A percentile compares a stretch with the other conserved stretches of the same genome.
Conservation (phyloP, 805 yeast species). For the Metschnikowia dekortorum region DNA sequence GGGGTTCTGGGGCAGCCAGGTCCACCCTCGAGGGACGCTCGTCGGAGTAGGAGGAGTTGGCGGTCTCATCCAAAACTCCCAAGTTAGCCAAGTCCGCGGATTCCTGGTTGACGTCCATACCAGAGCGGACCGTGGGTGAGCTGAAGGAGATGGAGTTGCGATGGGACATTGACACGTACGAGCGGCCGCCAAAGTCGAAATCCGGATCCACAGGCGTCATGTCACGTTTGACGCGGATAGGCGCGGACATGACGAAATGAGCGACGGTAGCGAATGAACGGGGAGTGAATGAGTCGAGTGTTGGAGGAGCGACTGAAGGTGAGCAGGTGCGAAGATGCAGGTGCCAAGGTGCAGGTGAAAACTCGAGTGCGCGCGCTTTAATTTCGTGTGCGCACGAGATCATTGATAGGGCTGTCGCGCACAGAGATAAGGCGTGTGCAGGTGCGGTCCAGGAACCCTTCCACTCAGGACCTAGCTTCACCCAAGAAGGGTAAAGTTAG, state of each 20-base stretch:
- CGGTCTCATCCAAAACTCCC: slow-evolving; percentile 43
- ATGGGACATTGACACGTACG: slow-evolving; percentile 33
- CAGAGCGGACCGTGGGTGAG: slow-evolving; percentile 46
- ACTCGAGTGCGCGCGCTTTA: neutral
- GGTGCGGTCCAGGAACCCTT: too few relatives aligned
- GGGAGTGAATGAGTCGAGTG: neutral
- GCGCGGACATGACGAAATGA: neutral
- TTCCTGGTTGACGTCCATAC: slow-evolving; percentile 50
- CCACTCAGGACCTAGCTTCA: too few relatives aligned
- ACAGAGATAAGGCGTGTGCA: neutral
- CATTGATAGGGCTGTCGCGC: neutral
- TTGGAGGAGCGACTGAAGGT: too few relatives aligned
- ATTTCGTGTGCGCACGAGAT: too few relatives aligned
- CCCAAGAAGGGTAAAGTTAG: too few relatives aligned
- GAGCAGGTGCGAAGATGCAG: too few relatives aligned
- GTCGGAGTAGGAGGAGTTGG: slow-evolving; percentile 10
- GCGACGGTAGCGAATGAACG: too few relatives aligned
- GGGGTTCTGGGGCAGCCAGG: too few relatives aligned
- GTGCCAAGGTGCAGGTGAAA: too few relatives aligned
- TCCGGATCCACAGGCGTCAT: neutral
- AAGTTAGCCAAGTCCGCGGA: slow-evolving; percentile 54
- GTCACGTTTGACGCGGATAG: slow-evolving; percentile 1
- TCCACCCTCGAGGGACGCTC: neutral
- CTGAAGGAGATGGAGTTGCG: slow-evolving; percentile 23
- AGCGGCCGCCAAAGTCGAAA: slow-evolving; percentile 35